phyloP scores from a whole-genome alignment of 2,329 filamentous ascomycete genomes.

The Elsinoe perseae region DNA sequence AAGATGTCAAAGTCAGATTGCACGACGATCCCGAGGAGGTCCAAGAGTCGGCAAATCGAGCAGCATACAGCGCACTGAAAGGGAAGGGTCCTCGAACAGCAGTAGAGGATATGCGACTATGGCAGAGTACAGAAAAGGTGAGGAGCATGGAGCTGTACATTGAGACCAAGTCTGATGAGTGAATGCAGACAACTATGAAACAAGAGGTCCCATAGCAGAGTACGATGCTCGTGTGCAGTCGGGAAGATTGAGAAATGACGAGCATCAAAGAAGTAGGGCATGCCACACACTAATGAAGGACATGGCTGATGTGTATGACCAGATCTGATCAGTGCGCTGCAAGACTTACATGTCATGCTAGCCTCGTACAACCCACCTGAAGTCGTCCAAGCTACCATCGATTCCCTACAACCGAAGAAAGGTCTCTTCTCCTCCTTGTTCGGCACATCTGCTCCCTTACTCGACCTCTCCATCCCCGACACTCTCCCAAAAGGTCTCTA shows the following conservation, averaged over 20 bases:
- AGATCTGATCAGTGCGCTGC: constrained; percentile 83
- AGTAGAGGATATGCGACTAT: constrained; percentile 24
- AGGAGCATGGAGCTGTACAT: neutral
- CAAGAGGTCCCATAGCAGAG: constrained; percentile 67
- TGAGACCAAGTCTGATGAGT: constrained; percentile 10
- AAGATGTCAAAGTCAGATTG: neutral
- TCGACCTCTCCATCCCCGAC: constrained; percentile 10
- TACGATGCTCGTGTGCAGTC: constrained; percentile 74
- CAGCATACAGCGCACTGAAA: neutral
- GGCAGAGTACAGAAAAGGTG: constrained; percentile 24
- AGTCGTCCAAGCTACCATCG: constrained; percentile 69
- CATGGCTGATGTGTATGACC: constrained; percentile 8
- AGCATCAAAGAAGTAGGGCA: constrained; percentile 72
- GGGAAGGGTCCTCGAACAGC: neutral
- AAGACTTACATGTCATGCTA: constrained; percentile 81
- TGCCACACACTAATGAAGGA: neutral
- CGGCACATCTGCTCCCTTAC: constrained; percentile 30
- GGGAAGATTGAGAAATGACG: constrained; percentile 73
- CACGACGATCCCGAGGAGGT: neutral
- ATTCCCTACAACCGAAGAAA: constrained; percentile 53
- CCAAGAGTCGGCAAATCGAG: neutral
- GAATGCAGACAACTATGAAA: constrained; percentile 2
- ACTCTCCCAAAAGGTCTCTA: constrained; percentile 80
- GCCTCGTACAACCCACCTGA: constrained; percentile 62
- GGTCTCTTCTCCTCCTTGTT: constrained; percentile 56